Conservation (phyloP, 1,139 yeast species). For the Taiozyma sp. region DNA sequence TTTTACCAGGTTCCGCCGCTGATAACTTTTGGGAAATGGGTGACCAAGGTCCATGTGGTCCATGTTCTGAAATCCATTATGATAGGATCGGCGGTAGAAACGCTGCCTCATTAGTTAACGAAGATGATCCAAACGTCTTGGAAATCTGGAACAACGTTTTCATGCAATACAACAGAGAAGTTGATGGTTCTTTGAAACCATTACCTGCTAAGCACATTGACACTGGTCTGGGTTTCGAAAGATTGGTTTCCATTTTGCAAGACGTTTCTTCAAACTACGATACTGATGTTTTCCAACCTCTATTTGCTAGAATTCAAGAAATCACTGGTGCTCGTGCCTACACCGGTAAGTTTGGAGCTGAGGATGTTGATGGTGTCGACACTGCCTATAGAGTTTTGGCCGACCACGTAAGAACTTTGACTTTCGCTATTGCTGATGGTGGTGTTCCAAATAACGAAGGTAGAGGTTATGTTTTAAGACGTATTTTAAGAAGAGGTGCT, state of each 20-base stretch:
- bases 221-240: slow-evolving; percentile 98
- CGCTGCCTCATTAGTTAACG: slow-evolving; percentile 83
- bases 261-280: slow-evolving; percentile 90
- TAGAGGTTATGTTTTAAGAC: slow-evolving; percentile 95
- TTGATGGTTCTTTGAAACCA: slow-evolving; percentile 73
- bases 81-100: slow-evolving; percentile 98
- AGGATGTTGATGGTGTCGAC: slow-evolving; percentile 90
- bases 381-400: slow-evolving; percentile 98
- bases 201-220: slow-evolving; percentile 94
- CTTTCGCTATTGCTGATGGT: slow-evolving; percentile 96
- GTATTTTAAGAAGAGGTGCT: slow-evolving; percentile 96
- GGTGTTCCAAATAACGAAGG: slow-evolving; percentile 99
- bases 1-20: slow-evolving; percentile 81
- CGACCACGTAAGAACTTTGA: slow-evolving; percentile 95
- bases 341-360: slow-evolving; percentile 87
- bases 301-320: slow-evolving; percentile 81
- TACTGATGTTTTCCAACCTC: slow-evolving; percentile 92
- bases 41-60: slow-evolving; percentile 99
- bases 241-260: slow-evolving; percentile 92
- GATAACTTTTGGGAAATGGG: slow-evolving; percentile 99
- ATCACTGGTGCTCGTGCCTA: slow-evolving; percentile 91
- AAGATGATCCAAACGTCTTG: slow-evolving; percentile 95
- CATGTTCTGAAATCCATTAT: slow-evolving; percentile 95
- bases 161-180: slow-evolving; percentile 93
- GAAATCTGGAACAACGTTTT: slow-evolving; percentile 98